Evolutionary conservation across 169 alveolate genomes (phyloP), one percentile per base, ranked within the genome.

Genomic region (Cryptosporidium parvum): DNA sequence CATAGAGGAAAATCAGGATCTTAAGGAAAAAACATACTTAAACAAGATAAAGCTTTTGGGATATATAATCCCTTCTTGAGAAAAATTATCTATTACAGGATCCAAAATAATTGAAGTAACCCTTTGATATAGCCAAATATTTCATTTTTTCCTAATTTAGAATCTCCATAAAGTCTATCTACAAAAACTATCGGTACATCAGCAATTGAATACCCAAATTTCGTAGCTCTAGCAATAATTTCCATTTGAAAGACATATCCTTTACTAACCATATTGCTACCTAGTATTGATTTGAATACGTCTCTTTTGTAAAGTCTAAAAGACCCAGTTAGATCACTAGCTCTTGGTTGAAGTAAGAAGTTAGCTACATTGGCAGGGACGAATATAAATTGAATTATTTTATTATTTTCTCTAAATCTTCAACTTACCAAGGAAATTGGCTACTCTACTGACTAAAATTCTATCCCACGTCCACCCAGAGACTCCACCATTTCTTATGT

Each of bases 181-280:
- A 97, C 97, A 93, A 98, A 98, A 42, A 97, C 94, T 44, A 98
- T 98, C 5, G 99, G 99, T 23, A 97, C 98, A 92, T 98, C 99
- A 52, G 96, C 99, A 75, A 98, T 95, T 42, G 91, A 86, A 68
- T 93, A 96, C 31, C 97, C 97, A 61, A 86, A 85, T 91, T 93
- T 94, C 56, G 94, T 91, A 31, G 99, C 99, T 86, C 99, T 95
- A 42, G 96, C 96, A 52, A 97, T 95, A 39, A 97, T 96, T 92
- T 98, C 99, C 98, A 98, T 97, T 92, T 98, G 98, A 93, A 98
- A 98, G 21, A 96, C 98, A 91, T 96, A 98, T 29, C 99, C 99
- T 75, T 93, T 93, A 72, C 95, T 91, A 59, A 93, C 92, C 23
- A 96, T 94, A 59, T 93, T 92, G 39, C 91, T 31, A 52, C 86